These are phyloP conservation scores for Tulasnella sp. DNA, from an alignment of 768 basidiomycete species.

Conservation along the genomic window DNA sequence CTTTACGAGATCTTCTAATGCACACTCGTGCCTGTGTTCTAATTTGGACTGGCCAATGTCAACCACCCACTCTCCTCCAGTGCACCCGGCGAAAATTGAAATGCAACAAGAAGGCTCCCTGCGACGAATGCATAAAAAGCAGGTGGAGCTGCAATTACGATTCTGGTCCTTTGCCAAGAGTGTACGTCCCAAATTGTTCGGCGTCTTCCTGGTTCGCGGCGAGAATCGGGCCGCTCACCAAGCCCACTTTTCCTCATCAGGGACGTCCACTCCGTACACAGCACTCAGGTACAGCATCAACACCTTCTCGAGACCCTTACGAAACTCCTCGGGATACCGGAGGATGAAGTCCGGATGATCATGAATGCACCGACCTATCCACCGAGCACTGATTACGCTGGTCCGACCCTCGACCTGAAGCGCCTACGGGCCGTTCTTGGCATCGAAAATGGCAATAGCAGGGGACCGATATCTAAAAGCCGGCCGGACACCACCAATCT, in stretches of 20 bases:
- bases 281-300: constrained; percentile 49
- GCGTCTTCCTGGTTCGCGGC: neutral
- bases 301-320: neutral
- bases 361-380: neutral
- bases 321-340: constrained; percentile 7
- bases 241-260: constrained; percentile 39
- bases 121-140: constrained; percentile 64
- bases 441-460: neutral
- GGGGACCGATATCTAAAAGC: too few relatives aligned
- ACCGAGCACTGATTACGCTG: neutral
- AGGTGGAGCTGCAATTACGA: constrained; percentile 46
- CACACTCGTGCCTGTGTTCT: neutral
- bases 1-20: neutral
- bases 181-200: constrained; percentile 47
- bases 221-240: too few relatives aligned
- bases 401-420: neutral
- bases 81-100: constrained; percentile 85
- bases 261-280: constrained; percentile 79
- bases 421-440: neutral
- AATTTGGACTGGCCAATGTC: neutral
- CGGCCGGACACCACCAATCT: too few relatives aligned
- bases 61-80: constrained; percentile 40
- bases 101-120: constrained; percentile 76
- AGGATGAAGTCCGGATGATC: neutral
- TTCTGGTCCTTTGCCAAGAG: constrained; percentile 78